These are phyloP conservation scores for Poteriospumella lacustris DNA, from an alignment of 108 stramenopile species.

Conservation along the genomic window DNA sequence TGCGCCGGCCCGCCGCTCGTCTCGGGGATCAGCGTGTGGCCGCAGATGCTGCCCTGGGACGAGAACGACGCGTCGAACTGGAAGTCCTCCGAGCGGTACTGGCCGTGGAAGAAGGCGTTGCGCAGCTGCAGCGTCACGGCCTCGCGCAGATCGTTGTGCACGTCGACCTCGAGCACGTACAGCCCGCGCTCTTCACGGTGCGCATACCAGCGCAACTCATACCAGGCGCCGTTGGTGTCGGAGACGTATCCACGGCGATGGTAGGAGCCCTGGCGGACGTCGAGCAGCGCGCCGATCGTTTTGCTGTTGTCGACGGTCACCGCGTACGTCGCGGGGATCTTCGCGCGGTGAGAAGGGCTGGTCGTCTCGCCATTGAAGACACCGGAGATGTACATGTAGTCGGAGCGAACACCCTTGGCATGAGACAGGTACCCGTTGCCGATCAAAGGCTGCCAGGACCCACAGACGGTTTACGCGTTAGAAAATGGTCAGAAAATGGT, in stretches of 20 bases:
- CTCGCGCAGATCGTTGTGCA: not conserved
- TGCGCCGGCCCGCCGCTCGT: not conserved
- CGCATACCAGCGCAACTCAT: conserved; percentile 17
- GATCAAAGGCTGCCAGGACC: not conserved
- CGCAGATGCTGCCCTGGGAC: not conserved
- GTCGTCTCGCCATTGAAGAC: conserved; percentile 9
- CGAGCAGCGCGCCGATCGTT: not conserved
- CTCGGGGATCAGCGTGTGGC: not conserved
- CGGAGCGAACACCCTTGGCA: not conserved
- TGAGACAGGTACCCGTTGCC: conserved; percentile 14
- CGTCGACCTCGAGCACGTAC: not conserved
- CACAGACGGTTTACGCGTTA: too few relatives aligned
- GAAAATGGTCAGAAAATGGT: too few relatives aligned
- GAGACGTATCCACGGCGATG: not conserved
- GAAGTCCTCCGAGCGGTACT: not conserved
- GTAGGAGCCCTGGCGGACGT: not conserved
- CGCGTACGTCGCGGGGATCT: not conserved
- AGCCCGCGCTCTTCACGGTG: not conserved
- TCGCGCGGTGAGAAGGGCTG: conserved; percentile 3
- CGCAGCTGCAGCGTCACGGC: not conserved
- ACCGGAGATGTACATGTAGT: not conserved
- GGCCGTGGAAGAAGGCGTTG: too few relatives aligned
- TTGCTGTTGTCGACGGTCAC: not conserved
- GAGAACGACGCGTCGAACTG: not conserved
- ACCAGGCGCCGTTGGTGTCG: not conserved